phyloP scores from a whole-genome alignment of 257 asterid species.

The Gentiana straminea region DNA sequence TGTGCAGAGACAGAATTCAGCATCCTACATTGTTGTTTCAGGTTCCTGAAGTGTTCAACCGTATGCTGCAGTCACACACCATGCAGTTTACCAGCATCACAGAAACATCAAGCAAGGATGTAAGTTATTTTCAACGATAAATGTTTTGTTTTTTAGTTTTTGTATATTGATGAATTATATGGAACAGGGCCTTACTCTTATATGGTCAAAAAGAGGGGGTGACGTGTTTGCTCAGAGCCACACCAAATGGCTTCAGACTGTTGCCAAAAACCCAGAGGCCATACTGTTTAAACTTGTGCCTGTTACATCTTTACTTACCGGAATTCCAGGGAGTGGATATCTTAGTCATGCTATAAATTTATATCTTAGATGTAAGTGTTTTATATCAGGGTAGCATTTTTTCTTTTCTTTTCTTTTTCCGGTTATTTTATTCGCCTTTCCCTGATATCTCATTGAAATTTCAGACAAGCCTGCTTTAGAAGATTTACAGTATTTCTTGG shows the following conservation, averaged over 20 bases:
- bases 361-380: constrained; percentile 71
- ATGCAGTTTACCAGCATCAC: constrained; percentile 93
- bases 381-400: constrained; percentile 3
- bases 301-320: constrained; percentile 83
- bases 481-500: constrained; percentile 81
- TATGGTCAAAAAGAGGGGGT: constrained; percentile 99
- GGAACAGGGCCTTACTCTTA: constrained; percentile 81
- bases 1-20: constrained; percentile 6
- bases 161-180: constrained; percentile 16
- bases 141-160: constrained; percentile 5
- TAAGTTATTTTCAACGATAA: constrained; percentile 28
- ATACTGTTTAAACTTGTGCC: constrained; percentile 84
- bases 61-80: constrained; percentile 92
- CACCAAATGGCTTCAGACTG: constrained; percentile 95
- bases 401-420: neutral
- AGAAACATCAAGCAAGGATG: constrained; percentile 93
- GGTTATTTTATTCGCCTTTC: neutral
- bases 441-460: constrained; percentile 1
- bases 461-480: constrained; percentile 86
- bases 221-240: constrained; percentile 96
- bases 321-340: constrained; percentile 98
- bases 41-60: constrained; percentile 85
- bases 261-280: constrained; percentile 90
- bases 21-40: constrained; percentile 21
- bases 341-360: constrained; percentile 97